A percentile compares a stretch with the other conserved stretches of the same genome.
Conservation (phyloP, 495 filamentous ascomycete genomes). For the Hypoxylon rickii region DNA sequence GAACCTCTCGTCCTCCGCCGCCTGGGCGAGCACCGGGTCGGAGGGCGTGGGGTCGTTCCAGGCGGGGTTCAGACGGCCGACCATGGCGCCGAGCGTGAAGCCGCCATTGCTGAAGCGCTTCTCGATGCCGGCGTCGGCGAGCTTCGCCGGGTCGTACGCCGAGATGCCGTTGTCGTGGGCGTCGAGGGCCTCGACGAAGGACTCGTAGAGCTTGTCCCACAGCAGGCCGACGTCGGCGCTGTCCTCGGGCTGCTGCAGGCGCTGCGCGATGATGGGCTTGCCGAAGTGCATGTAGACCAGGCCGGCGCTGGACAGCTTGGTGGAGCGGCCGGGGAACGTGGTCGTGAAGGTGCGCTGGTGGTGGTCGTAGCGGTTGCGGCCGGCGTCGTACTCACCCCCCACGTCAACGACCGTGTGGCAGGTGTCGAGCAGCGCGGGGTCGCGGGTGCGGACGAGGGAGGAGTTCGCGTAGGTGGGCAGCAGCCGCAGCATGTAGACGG, state of each 20-base stretch:
- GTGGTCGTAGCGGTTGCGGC: slow-evolving; percentile 85
- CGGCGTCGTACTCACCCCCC: slow-evolving; percentile 82
- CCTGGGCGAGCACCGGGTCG: slow-evolving; percentile 64
- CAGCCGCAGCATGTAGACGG: slow-evolving; percentile 90
- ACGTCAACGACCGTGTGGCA: slow-evolving; percentile 98
- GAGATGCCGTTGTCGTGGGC: slow-evolving; percentile 96
- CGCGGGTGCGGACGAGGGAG: slow-evolving; percentile 82
- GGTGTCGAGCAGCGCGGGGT: slow-evolving; percentile 72
- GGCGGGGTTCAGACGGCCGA: slow-evolving; percentile 78
- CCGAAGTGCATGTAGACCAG: slow-evolving; percentile 97
- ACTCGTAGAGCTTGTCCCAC: slow-evolving; percentile 87
- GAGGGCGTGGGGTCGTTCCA: slow-evolving; percentile 60
- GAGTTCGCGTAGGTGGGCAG: slow-evolving; percentile 79
- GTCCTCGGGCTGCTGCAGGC: slow-evolving; percentile 56
- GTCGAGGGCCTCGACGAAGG: slow-evolving; percentile 94
- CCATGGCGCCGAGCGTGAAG: slow-evolving; percentile 80
- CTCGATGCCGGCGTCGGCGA: slow-evolving; percentile 67
- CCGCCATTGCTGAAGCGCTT: slow-evolving; percentile 81
- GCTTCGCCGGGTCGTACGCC: slow-evolving; percentile 68
- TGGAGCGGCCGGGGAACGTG: slow-evolving; percentile 72
- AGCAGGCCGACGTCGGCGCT: slow-evolving; percentile 71
- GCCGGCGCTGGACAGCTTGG: slow-evolving; percentile 91
- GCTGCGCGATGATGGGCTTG: slow-evolving; percentile 72
- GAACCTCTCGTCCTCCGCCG: slow-evolving; percentile 81
- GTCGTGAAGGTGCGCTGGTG: slow-evolving; percentile 91